Evolutionary conservation across 345 rosid species (phyloP), one percentile per base, ranked within the genome.

Genomic region (Heritiera fomes): DNA sequence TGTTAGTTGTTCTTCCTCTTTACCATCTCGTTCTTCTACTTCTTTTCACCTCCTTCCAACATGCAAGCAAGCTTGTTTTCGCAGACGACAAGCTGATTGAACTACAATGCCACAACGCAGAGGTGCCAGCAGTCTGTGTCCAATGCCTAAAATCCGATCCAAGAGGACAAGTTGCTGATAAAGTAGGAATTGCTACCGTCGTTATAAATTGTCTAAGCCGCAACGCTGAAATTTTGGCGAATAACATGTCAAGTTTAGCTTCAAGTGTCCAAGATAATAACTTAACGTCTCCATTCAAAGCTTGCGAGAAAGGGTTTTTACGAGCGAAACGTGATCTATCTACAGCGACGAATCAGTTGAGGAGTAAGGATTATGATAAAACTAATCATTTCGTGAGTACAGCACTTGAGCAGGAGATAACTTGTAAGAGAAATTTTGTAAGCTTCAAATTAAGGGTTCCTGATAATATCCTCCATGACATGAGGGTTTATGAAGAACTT

Each of bases 71-170:
- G 18, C 56, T 34, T 1, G 75, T 81, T 68, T 18, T 2, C 32
- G 79, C 86, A 5, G 63, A 81, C 10, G 73, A 81, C 1, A 14
- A 1, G 3, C 8, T 84, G 8, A 83, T 83, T 55, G 15, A 71
- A 32, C 47, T 1, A 14, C 56, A 55, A 66, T 87, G 85, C 18
- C 75, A 52, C 71, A 18, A 72, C 15, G 68, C 83, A 38, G 79
- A 79, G 6, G 64, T 49, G 8, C 79, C 83, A 3, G 11, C 61
- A n/a, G 2, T 47, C 2, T 87, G 87, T 61, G 10, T 79, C 30
- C 68, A 60, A 0, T 87, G 87, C 77, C 2, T 87, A 14, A 71
- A 75, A n/a, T 87, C 86, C 20, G 46, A 82, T 65, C 85, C 85
- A 0, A 0, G 0, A n/a, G 69, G 73, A 71, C 3, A 50, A 20